Conservation (phyloP, 2,329 filamentous ascomycete genomes). For the Colletotrichum lini region DNA sequence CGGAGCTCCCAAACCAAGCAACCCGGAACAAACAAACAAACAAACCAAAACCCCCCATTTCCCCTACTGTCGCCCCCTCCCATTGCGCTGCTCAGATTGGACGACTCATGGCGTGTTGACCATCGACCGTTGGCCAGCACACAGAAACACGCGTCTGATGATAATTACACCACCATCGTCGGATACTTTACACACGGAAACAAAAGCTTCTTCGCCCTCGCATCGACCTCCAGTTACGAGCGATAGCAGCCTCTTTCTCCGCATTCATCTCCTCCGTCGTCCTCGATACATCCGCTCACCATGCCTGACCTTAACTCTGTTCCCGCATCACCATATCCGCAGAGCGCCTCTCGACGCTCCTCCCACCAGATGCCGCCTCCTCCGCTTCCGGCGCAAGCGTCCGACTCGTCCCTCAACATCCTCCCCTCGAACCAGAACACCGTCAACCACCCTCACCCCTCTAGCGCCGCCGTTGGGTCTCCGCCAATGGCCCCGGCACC, state of each 20-base stretch:
- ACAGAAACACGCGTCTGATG: constrained; percentile 25
- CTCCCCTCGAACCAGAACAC: constrained; percentile 69
- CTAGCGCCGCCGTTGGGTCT: constrained; percentile 51
- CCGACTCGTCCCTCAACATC: constrained; percentile 63
- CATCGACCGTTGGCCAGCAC: constrained; percentile 6
- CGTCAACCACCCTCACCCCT: constrained; percentile 57
- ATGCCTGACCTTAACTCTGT: constrained; percentile 73
- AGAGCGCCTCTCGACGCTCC: constrained; percentile 59
- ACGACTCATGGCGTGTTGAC: constrained; percentile 20
- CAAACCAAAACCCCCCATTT: background rate
- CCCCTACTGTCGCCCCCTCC: no score
- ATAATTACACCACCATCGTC: background rate
- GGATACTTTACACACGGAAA: background rate
- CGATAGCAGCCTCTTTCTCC: background rate
- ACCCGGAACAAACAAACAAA: constrained; percentile 23
- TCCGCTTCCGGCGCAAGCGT: constrained; percentile 45
- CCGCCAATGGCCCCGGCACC: constrained; percentile 50
- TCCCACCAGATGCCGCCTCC: constrained; percentile 60
- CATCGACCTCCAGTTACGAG: constrained; percentile 7
- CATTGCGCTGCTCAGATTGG: constrained; percentile 17
- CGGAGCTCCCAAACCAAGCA: constrained; percentile 35
- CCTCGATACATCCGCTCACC: constrained; percentile 32
- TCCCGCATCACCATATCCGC: constrained; percentile 63
- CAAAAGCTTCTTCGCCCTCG: constrained; percentile 4
- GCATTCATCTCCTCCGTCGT: background rate